These are phyloP conservation scores for Stemphylium vesicarium DNA, from an alignment of 2,329 filamentous ascomycete genomes.

Conservation along the genomic window DNA sequence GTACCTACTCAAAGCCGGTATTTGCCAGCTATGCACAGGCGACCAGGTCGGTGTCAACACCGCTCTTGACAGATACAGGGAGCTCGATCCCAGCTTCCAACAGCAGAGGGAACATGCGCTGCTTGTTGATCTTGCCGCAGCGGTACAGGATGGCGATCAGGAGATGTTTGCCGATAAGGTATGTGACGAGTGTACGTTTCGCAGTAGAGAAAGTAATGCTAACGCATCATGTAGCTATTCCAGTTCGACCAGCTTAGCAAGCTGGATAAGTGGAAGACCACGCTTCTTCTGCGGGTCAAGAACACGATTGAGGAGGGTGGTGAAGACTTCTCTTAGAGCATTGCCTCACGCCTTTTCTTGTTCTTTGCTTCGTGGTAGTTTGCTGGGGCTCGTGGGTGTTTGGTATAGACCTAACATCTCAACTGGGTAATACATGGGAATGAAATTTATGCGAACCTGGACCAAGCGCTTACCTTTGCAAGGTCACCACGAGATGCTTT, in stretches of 20 bases:
- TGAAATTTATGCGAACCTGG: not conserved
- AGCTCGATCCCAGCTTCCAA: conserved; percentile 69
- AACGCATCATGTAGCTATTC: conserved; percentile 61
- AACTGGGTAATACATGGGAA: not conserved
- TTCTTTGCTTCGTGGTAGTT: not conserved
- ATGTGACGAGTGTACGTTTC: conserved; percentile 48
- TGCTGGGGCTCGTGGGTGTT: not conserved
- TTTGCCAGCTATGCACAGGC: conserved; percentile 80
- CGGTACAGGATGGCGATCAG: conserved; percentile 78
- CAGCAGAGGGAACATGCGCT: conserved; percentile 82
- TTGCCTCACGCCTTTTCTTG: not conserved
- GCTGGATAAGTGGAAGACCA: conserved; percentile 97
- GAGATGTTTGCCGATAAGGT: conserved; percentile 81
- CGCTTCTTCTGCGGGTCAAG: conserved; percentile 82
- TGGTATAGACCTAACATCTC: conserved; percentile 1
- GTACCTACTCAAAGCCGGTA: conserved; percentile 91
- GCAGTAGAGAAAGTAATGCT: not conserved
- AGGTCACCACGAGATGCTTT: not conserved
- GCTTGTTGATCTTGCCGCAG: conserved; percentile 75
- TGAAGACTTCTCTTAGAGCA: conserved; percentile 68
- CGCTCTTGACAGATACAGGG: conserved; percentile 81
- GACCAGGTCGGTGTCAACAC: conserved; percentile 81
- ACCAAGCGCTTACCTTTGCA: not conserved
- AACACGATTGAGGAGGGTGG: conserved; percentile 75
- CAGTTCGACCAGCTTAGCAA: conserved; percentile 92